A percentile compares a stretch with the other conserved stretches of the same genome.
Conservation (phyloP, 768 basidiomycete genomes). For the Dendrothele bispora region DNA sequence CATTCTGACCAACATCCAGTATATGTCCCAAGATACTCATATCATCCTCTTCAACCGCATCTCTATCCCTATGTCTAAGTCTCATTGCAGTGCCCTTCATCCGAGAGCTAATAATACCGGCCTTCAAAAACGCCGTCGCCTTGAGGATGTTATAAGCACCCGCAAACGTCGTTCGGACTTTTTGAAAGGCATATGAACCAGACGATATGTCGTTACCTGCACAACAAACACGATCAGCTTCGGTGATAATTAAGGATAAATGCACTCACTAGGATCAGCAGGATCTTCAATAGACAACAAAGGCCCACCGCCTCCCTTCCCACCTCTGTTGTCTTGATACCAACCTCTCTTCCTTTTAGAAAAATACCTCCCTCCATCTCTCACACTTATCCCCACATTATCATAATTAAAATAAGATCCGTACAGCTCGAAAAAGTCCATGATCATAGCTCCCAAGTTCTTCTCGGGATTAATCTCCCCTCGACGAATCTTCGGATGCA, state of each 20-base stretch:
- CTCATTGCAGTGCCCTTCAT: not conserved
- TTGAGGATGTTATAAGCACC: slow-evolving; percentile 81
- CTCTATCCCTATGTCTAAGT: not conserved
- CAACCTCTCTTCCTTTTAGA: slow-evolving; percentile 82
- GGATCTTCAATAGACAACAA: slow-evolving; percentile 89
- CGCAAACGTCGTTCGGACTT: slow-evolving; percentile 79
- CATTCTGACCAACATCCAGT: slow-evolving; percentile 60
- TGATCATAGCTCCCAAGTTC: slow-evolving; percentile 90
- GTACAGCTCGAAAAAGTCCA: slow-evolving; percentile 98
- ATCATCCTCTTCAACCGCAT: slow-evolving; percentile 24
- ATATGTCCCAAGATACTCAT: slow-evolving; percentile 59
- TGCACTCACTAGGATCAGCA: slow-evolving; percentile 73
- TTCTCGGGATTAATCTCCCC: slow-evolving; percentile 84
- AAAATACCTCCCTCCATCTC: slow-evolving; percentile 88
- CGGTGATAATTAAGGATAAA: not conserved
- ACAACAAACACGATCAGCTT: not conserved
- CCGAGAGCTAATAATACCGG: slow-evolving; percentile 14
- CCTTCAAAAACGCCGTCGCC: slow-evolving; percentile 61
- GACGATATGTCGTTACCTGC: slow-evolving; percentile 91
- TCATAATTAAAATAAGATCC: slow-evolving; percentile 90
- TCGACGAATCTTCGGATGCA: slow-evolving; percentile 91
- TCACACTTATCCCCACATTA: slow-evolving; percentile 84
- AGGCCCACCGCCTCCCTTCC: not conserved
- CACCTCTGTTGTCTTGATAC: slow-evolving; percentile 53
- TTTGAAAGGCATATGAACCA: slow-evolving; percentile 81